These are phyloP conservation scores for Neurospora sp. DNA, from an alignment of 495 filamentous ascomycete species.

Conservation along the genomic window DNA sequence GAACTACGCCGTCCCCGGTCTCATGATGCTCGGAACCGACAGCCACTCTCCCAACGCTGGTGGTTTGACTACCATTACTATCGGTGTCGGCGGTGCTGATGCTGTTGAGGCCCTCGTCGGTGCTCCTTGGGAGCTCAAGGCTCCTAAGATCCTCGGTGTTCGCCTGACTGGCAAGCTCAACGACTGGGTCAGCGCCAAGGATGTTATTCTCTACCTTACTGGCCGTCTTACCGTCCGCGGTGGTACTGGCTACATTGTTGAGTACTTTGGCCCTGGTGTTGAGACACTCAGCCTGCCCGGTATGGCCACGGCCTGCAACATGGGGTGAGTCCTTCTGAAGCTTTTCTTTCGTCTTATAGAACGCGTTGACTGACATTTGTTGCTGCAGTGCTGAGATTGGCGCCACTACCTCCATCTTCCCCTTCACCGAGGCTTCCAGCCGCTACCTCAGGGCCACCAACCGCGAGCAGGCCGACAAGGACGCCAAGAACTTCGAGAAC, in stretches of 20 bases:
- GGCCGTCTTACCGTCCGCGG: constrained; percentile 88
- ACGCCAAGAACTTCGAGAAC: constrained; percentile 44
- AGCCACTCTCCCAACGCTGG: constrained; percentile 96
- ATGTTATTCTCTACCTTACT: constrained; percentile 83
- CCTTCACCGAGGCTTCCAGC: constrained; percentile 36
- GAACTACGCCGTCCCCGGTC: constrained; percentile 92
- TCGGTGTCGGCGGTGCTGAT: constrained; percentile 95
- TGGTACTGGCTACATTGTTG: constrained; percentile 88
- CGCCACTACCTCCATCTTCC: constrained; percentile 91
- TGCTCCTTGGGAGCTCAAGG: constrained; percentile 95
- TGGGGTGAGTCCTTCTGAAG: constrained; percentile 27
- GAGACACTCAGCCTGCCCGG: constrained; percentile 84
- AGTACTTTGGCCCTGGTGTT: constrained; percentile 83
- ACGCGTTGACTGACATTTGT: background rate
- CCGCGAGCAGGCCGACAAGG: constrained; percentile 57
- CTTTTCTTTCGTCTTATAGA: background rate
- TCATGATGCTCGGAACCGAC: constrained; percentile 99
- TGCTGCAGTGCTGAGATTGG: constrained; percentile 63
- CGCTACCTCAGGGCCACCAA: constrained; percentile 77
- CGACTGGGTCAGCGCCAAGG: constrained; percentile 91
- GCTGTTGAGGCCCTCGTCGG: constrained; percentile 95
- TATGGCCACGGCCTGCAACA: constrained; percentile 88
- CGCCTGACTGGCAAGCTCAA: constrained; percentile 71
- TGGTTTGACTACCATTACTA: constrained; percentile 86
- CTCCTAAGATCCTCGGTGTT: constrained; percentile 81